Evolutionary conservation across 2,329 filamentous ascomycete genomes (phyloP), one percentile per base, ranked within the genome.

Genomic region (Mycocentrospora acerina): DNA sequence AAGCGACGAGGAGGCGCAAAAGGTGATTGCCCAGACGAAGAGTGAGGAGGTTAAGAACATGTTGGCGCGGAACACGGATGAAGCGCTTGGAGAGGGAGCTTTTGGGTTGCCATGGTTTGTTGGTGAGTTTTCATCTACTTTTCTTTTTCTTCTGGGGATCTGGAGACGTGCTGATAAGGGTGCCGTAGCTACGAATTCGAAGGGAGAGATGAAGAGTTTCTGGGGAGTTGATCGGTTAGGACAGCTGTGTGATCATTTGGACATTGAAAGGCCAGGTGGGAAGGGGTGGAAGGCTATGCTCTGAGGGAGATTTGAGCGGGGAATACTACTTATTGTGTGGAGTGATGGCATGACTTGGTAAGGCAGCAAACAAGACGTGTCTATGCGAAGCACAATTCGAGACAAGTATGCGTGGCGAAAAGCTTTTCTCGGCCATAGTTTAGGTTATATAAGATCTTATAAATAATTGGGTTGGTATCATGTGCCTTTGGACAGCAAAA

Each of bases 171-270:
- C 10, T 24, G 25, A 24, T 39, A 18, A 24, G n/a, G 33, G 7
- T 19, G 12, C 1, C 25, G 3, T 69, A 60, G 80, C 77, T 36
- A 78, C 72, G 32, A 79, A 82, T 58, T 35, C 59, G 6, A 64
- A 76, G 34, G 79, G 79, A 0, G 62, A 76, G 53, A 78, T 59
- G 25, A 77, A 82, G 46, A 62, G 63, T 1, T 82, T 77, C 51
- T 83, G 78, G 76, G 80, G 80, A 0, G 73, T 83, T 11, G 80
- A 83, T 66, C 78, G 81, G 60, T 48, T 83, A 29, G 79, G 75
- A 2, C 73, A 76, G 53, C 65, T 83, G 3, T 67, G 69, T 27
- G 71, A 77, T 39, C 74, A 77, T 57, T 48, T 83, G 41, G 76
- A 70, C 1, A 48, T 83, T 40, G 72, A 81, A 26, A 62, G 59